Evolutionary conservation across 108 stramenopile species (phyloP), one percentile per base, ranked within the genome.

Genomic region (Nitzschia sp.): DNA sequence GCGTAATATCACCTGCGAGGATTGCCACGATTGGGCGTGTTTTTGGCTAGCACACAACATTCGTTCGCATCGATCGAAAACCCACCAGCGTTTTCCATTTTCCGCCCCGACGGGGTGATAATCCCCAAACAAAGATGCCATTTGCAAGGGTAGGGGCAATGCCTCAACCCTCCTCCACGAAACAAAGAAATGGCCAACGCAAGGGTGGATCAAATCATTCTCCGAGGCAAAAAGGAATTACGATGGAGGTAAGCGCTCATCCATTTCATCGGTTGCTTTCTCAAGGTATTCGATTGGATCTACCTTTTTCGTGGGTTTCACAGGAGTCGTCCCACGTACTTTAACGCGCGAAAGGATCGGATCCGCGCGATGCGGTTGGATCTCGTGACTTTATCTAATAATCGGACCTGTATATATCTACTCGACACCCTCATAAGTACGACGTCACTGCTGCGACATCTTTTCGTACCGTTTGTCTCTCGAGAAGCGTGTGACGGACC

Each of bases 201-300:
- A 81, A 57, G 42, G 76, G 48, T 56, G 36, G 42, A 74, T 56
- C 19, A 71, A 69, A 54, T 17, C 61, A 55, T 46, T 58, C 25
- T n/a, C 38, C 54, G 19, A 54, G 76, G 24, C 65, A 63, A 31
- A 83, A 86, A 42, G 92, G 89, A 26, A 86, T 90, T 60, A 88
- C 92, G n/a, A 83, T 93, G 82, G 87, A 90, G 92, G 92, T 90
- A 81, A 87, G 90, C 23, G 28, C 24, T n/a, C 17, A 19, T 42
- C 38, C 38, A 42, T 42, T 42, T 42, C 27, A 25, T 54, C 38
- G 38, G 38, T 42, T 42, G 13, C 13, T 42, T 42, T 13, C n/a
- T n/a, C n/a, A n/a, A n/a, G n/a, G n/a, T n/a, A n/a, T n/a, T n/a
- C n/a, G n/a, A n/a, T n/a, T n/a, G n/a, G n/a, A n/a, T n/a, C n/a